These are phyloP conservation scores for Cucurbitaria berberidis DNA, from an alignment of 2,329 filamentous ascomycete species.

Conservation along the genomic window DNA sequence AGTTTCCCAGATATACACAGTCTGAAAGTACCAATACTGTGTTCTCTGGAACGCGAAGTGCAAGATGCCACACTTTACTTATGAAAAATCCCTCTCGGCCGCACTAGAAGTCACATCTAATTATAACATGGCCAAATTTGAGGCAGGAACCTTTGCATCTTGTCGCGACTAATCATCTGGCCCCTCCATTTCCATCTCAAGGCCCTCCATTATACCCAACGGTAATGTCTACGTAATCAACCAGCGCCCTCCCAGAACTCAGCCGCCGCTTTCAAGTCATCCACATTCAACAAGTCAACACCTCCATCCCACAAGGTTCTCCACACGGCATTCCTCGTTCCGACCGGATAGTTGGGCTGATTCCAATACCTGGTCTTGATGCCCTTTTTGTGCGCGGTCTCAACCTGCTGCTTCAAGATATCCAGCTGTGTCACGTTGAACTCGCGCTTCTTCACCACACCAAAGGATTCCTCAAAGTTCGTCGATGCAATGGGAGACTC, in stretches of 20 bases:
- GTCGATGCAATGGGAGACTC: conserved; percentile 63
- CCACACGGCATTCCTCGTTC: conserved; percentile 60
- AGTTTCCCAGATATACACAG: no score
- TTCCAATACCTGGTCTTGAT: conserved; percentile 69
- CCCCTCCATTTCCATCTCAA: background rate
- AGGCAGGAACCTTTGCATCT: no score
- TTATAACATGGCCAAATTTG: background rate
- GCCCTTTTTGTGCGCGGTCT: conserved; percentile 60
- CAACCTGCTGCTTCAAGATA: conserved; percentile 60
- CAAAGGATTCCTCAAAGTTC: conserved; percentile 54
- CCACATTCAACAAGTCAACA: conserved; percentile 67
- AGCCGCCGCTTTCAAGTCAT: conserved; percentile 62
- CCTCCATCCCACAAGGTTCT: conserved; percentile 62
- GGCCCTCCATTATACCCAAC: background rate
- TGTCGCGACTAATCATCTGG: background rate
- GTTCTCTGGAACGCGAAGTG: background rate
- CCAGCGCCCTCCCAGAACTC: conserved; percentile 48
- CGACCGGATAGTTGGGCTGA: conserved; percentile 62
- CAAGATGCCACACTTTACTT: no score
- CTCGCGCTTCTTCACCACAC: conserved; percentile 43
- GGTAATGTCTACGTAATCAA: background rate
- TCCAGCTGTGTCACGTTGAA: conserved; percentile 58
- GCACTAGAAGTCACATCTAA: no score
- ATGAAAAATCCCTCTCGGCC: no score
- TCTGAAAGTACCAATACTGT: background rate